phyloP scores from a whole-genome alignment of 1,284 basidiomycete genomes.

The Mrakiaceae sp. region DNA sequence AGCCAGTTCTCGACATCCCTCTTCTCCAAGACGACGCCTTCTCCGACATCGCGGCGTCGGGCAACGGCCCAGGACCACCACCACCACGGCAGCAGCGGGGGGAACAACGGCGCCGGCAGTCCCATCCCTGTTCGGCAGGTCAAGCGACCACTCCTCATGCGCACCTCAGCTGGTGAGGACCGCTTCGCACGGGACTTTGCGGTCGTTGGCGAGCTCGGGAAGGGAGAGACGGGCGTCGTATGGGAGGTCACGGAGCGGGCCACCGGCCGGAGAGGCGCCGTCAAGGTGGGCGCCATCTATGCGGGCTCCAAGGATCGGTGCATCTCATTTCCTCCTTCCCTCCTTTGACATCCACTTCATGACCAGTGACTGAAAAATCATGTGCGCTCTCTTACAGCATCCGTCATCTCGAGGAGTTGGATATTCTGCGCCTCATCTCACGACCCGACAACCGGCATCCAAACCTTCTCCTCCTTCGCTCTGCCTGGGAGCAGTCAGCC shows the following conservation, averaged over 20 bases:
- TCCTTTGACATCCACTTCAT: neutral
- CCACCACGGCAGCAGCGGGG: neutral
- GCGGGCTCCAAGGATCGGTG: slow-evolving; percentile 8
- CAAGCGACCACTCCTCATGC: neutral
- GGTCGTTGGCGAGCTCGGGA: slow-evolving; percentile 4
- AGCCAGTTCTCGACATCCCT: too few species aligned
- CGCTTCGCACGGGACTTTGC: slow-evolving; percentile 7
- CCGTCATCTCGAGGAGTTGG: slow-evolving; percentile 13
- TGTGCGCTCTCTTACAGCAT: neutral
- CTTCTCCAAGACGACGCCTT: too few species aligned
- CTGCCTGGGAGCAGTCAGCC: slow-evolving; percentile 6
- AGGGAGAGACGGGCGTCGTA: slow-evolving; percentile 9
- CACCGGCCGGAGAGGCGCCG: neutral
- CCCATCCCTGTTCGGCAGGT: neutral
- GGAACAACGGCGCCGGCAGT: neutral
- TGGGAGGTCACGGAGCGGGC: slow-evolving; percentile 3
- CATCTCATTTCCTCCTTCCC: neutral
- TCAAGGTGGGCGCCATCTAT: slow-evolving; percentile 6
- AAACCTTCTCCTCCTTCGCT: slow-evolving; percentile 6
- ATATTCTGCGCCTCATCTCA: neutral
- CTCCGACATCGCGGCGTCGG: too few species aligned
- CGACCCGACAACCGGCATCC: neutral
- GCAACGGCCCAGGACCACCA: neutral
- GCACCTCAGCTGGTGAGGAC: neutral
- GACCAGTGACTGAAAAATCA: neutral